A percentile compares a stretch with the other conserved stretches of the same genome.
Evolutionary conservation across 2,329 filamentous ascomycete species (phyloP).

Genomic region (Fusarium oligoseptatum): DNA sequence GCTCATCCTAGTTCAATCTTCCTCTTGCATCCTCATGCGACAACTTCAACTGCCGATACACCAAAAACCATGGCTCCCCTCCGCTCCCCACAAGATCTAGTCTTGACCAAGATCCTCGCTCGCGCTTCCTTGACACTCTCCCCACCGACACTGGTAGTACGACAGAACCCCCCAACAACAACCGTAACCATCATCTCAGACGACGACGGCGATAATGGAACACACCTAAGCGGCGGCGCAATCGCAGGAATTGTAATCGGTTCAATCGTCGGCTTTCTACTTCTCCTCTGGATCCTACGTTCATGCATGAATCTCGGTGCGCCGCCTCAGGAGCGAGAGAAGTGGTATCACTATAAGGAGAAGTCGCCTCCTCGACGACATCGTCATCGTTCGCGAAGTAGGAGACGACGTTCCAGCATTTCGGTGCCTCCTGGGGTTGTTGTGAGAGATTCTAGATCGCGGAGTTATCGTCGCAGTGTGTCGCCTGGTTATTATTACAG

Average conservation of each 20-base stretch:
- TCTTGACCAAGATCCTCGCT: conserved; percentile 28
- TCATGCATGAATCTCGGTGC: conserved; percentile 59
- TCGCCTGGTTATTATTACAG: conserved; percentile 36
- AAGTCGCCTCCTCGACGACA: conserved; percentile 34
- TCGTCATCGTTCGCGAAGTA: conserved; percentile 43
- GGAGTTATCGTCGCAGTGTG: conserved; percentile 30
- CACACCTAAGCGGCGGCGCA: conserved; percentile 59
- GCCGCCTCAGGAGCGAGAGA: conserved; percentile 50
- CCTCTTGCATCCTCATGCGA: neutral
- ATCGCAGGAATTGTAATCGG: conserved; percentile 67
- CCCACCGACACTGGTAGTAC: conserved; percentile 30
- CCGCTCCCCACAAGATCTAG: conserved; percentile 23
- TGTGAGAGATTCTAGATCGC: conserved; percentile 34
- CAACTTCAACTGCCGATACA: neutral
- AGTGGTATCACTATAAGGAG: conserved; percentile 51
- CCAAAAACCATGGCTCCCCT: conserved; percentile 32
- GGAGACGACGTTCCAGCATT: conserved; percentile 41
- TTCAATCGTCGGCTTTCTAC: conserved; percentile 59
- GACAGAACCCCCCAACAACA: conserved; percentile 35
- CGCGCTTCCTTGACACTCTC: conserved; percentile 31
- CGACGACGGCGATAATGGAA: conserved; percentile 24
- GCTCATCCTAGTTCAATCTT: neutral
- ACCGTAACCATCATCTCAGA: conserved; percentile 51
- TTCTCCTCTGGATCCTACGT: conserved; percentile 62
- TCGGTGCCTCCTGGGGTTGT: conserved; percentile 44